Evolutionary conservation across 2,329 filamentous ascomycete genomes (phyloP).

Genomic region (Epichloe hybrida): DNA sequence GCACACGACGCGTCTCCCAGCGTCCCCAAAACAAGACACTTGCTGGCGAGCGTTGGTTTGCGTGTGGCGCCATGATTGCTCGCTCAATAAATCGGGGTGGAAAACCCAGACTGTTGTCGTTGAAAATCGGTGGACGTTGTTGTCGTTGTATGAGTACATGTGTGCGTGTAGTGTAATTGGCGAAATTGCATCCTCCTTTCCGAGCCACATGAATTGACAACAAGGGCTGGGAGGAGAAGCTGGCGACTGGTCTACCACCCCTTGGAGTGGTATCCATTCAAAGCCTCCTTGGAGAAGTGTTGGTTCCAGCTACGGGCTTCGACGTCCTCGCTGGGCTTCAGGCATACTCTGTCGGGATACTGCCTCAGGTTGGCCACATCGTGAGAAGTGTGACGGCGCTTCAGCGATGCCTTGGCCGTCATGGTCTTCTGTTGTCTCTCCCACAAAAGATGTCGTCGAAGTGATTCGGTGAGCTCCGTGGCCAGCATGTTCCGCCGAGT

Average conservation of each 20-base stretch:
- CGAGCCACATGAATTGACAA: neutral
- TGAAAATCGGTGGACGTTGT: too few species aligned
- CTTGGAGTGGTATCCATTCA: constrained; percentile 31
- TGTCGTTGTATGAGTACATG: too few species aligned
- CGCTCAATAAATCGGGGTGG: too few species aligned
- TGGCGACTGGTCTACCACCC: constrained; percentile 21
- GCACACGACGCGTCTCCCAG: too few species aligned
- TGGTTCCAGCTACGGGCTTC: constrained; percentile 71
- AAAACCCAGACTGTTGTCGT: neutral
- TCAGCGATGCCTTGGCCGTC: constrained; percentile 75
- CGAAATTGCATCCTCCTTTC: too few species aligned
- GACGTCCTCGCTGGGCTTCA: constrained; percentile 44
- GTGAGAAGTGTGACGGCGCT: constrained; percentile 79
- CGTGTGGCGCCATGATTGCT: too few species aligned
- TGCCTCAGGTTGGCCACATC: constrained; percentile 82
- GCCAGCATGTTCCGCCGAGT: constrained; percentile 92
- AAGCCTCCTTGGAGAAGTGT: constrained; percentile 70
- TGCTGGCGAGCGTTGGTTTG: too few species aligned
- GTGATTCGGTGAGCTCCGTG: constrained; percentile 84
- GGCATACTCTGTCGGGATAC: constrained; percentile 54
- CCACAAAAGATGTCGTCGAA: constrained; percentile 84
- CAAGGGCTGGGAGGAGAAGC: neutral
- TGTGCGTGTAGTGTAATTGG: too few species aligned
- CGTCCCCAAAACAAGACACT: too few species aligned
- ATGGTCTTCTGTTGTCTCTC: constrained; percentile 91